Conservation (phyloP, 2,329 filamentous ascomycete genomes). For the Colletotrichum melonis region DNA sequence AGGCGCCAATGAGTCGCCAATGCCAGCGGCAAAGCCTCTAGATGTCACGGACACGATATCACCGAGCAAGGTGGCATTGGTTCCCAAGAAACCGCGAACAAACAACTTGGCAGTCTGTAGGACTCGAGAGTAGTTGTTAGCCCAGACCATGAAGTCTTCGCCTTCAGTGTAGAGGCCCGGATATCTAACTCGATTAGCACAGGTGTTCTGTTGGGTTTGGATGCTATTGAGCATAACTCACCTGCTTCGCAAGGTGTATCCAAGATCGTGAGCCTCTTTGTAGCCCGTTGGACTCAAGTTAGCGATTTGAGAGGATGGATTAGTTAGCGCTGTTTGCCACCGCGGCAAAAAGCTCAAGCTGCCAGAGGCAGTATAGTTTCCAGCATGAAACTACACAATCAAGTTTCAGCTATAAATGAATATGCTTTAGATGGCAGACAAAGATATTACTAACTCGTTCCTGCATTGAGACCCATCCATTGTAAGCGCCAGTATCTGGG, state of each 20-base stretch:
- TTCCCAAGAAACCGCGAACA: constrained; percentile 69
- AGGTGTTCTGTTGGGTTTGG: not conserved
- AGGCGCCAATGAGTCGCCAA: constrained; percentile 72
- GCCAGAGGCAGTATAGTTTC: constrained; percentile 64
- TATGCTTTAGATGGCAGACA: not conserved
- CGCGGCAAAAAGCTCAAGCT: constrained; percentile 65
- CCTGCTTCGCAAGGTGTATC: constrained; percentile 61
- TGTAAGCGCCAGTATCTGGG: constrained; percentile 70
- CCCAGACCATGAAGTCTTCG: constrained; percentile 68
- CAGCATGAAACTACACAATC: constrained; percentile 58
- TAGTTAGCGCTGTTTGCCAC: constrained; percentile 69
- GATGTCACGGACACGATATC: constrained; percentile 69
- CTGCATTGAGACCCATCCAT: constrained; percentile 63
- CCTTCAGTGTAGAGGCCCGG: constrained; percentile 62
- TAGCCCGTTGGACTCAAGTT: constrained; percentile 71
- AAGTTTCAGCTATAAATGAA: not conserved
- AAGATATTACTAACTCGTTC: constrained; percentile 49
- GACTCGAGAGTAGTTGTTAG: constrained; percentile 74
- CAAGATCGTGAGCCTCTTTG: constrained; percentile 69
- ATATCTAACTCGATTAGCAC: constrained; percentile 45
- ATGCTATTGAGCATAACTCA: constrained; percentile 27
- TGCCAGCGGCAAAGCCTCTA: constrained; percentile 59
- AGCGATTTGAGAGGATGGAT: constrained; percentile 66
- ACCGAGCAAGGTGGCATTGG: constrained; percentile 62
- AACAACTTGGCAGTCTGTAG: constrained; percentile 73